Evolutionary conservation across 169 alveolate species (phyloP), one percentile per base, ranked within the genome.

Genomic region (Plasmodium cynomolgi): DNA sequence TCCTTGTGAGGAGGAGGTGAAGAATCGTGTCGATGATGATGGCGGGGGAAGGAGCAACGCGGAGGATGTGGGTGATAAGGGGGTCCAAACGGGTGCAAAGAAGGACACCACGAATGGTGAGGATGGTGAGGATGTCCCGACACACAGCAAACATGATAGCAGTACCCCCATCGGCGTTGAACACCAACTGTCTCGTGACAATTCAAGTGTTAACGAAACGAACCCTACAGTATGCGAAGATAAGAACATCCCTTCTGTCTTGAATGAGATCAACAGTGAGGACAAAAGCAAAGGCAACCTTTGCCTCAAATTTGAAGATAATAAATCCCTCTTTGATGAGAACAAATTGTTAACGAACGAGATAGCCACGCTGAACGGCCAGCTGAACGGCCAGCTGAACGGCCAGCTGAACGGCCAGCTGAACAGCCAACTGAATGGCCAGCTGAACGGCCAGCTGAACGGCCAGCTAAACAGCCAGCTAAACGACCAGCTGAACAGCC

Each of bases 251-350:
- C 41, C 20, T 17, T 4, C 31, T 23, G 15, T 11, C 39, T 1
- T 68, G 41, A 75, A 75, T n/a, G 83, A 75, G 1, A 33, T 15
- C 26, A 20, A 6, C 17, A 15, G 58, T 33, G 23, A 8, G 23
- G 83, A 37, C 6, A 7, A 75, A 17, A 75, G 9, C 31, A 58
- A 62, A 15, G 41, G 79, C 17, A 50, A 50, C 9, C 20, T 81
- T 81, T 34, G 62, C 33, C 62, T 81, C 44, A 50, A 81, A 81
- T 7, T 81, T 41, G 88, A 81, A 81, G 56, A 26, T 26, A 68
- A 68, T 29, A 81, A 31, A 33, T 11, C 74, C 39, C 31, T 47
- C 62, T 23, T 81, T 23, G 74, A 81, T 31, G 62, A 23, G 13
- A 73, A 81, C 37, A 34, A 20, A 15, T 26, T 81, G 33, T 13